Percentiles rank a stretch among this genome's conserved stretches.
Conservation (phyloP, 192 early-diverging fungal species). For the Hyaloraphidium curvatum region DNA sequence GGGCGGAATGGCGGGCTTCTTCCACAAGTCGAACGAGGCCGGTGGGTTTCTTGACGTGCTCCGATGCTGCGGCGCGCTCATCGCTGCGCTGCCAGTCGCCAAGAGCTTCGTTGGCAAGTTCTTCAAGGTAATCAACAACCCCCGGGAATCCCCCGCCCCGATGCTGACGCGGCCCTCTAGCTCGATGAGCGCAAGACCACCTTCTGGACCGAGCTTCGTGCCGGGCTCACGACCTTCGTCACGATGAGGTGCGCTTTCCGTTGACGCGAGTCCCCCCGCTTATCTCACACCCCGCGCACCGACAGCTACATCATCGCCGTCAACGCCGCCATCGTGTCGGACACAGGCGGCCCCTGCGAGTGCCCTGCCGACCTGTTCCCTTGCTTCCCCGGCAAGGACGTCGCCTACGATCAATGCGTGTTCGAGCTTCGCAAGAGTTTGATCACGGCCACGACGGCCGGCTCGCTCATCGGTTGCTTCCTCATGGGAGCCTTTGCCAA, state of each 20-base stretch:
- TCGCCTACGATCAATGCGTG: slow-evolving; percentile 30
- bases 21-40: no score
- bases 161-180: not conserved
- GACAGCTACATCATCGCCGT: slow-evolving; percentile 44
- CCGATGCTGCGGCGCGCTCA: no score
- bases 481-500: slow-evolving; percentile 44
- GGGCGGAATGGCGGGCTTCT: no score
- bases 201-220: slow-evolving; percentile 16
- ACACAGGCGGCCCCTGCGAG: slow-evolving; percentile 59
- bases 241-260: slow-evolving; percentile 31
- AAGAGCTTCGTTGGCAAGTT: no score
- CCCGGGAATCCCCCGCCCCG: no score
- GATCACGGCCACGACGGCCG: slow-evolving; percentile 51
- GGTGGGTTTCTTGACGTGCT: no score
- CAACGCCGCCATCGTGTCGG: slow-evolving; percentile 52
- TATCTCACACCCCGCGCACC: not conserved
- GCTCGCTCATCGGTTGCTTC: slow-evolving; percentile 26
- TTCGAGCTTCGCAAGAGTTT: slow-evolving; percentile 9
- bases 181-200: slow-evolving; percentile 4
- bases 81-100: no score
- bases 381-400: slow-evolving; percentile 9
- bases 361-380: slow-evolving; percentile 14
- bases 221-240: slow-evolving; percentile 36
- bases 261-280: not conserved
- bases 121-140: no score